These are phyloP conservation scores for Oryza meridionalis DNA, from an alignment of 176 grass and related monocot species.

Conservation along the genomic window DNA sequence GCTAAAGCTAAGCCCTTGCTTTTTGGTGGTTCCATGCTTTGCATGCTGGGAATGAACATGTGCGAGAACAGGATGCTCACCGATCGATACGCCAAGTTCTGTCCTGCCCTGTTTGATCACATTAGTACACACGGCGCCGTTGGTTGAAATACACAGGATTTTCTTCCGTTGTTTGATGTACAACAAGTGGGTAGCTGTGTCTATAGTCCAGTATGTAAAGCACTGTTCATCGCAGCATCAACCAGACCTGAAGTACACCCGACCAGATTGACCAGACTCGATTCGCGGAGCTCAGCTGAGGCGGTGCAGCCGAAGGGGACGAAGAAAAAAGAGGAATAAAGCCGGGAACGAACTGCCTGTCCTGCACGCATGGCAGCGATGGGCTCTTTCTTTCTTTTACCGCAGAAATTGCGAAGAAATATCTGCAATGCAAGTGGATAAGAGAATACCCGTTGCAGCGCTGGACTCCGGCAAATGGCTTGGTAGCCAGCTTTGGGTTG, in stretches of 20 bases:
- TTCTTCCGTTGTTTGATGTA: not conserved
- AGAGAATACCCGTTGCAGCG: not conserved
- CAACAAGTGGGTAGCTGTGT: not conserved
- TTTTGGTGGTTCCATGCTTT: constrained; percentile 27
- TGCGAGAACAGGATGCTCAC: constrained; percentile 6
- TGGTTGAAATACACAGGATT: too few relatives aligned
- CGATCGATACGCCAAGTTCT: not conserved
- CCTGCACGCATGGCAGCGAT: not conserved
- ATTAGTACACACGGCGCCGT: too few relatives aligned
- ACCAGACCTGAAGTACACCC: not conserved
- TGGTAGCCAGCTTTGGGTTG: not conserved
- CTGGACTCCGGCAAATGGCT: not conserved
- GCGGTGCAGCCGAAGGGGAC: not conserved
- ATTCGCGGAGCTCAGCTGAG: not conserved
- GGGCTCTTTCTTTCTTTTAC: not conserved
- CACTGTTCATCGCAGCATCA: not conserved
- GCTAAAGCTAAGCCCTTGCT: not conserved
- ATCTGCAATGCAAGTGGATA: constrained; percentile 2
- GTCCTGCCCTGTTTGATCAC: constrained; percentile 14
- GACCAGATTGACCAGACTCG: not conserved
- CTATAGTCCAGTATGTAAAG: not conserved
- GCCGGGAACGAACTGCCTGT: not conserved
- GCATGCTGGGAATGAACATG: constrained; percentile 21
- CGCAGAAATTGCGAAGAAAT: not conserved
- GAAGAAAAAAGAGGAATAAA: not conserved